phyloP scores from a whole-genome alignment of 345 rosid genomes.

The Psidium friedrichsthalianum region DNA sequence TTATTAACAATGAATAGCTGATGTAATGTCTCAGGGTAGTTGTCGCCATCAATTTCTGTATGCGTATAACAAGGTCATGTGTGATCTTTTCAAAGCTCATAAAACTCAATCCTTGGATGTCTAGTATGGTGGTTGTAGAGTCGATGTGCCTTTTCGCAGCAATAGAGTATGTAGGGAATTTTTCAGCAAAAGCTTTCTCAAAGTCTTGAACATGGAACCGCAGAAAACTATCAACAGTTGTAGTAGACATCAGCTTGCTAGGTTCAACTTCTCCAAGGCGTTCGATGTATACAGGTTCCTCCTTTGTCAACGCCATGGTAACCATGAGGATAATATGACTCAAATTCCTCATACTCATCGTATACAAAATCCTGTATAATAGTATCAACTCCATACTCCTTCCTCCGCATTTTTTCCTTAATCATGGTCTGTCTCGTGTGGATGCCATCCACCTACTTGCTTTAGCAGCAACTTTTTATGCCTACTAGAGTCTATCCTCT shows the following conservation, averaged over 20 bases:
- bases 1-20: constrained; percentile 88
- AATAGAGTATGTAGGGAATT: constrained; percentile 88
- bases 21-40: constrained; percentile 98
- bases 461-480: no score
- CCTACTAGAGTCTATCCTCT: no score
- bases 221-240: constrained; percentile 81
- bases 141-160: constrained; percentile 74
- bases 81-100: constrained; percentile 90
- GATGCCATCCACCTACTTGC: no score
- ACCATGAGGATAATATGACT: constrained; percentile 81
- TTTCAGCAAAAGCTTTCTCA: constrained; percentile 79
- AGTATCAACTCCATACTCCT: constrained; percentile 60
- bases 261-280: constrained; percentile 76
- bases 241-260: constrained; percentile 61
- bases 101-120: constrained; percentile 84
- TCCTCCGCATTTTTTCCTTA: constrained; percentile 97
- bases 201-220: constrained; percentile 87
- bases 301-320: constrained; percentile 92
- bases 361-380: constrained; percentile 83
- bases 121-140: constrained; percentile 67
- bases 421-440: no score
- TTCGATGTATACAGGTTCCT: constrained; percentile 87
- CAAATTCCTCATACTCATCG: constrained; percentile 74
- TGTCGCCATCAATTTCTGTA: constrained; percentile 97
- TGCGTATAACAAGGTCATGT: constrained; percentile 80